Evolutionary conservation across 495 filamentous ascomycete species (phyloP).

Genomic region (Podospora pseudocomata): DNA sequence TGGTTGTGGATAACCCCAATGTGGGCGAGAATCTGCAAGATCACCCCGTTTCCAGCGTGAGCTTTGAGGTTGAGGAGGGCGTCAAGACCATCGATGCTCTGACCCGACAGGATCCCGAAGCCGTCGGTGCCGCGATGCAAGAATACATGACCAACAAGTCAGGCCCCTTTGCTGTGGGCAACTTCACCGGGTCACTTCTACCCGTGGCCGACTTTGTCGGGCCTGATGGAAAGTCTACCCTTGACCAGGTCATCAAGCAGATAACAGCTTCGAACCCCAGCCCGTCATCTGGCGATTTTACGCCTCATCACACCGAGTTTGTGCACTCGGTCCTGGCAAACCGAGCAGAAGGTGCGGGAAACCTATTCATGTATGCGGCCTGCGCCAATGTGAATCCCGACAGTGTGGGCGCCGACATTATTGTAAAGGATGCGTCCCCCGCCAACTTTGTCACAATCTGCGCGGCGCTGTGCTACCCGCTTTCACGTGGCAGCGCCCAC

Average conservation of each 20-base stretch:
- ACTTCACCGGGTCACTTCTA: constrained; percentile 6
- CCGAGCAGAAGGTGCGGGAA: neutral
- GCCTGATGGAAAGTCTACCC: constrained; percentile 3
- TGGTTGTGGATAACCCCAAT: constrained; percentile 7
- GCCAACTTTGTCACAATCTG: constrained; percentile 1
- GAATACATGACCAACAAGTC: constrained; percentile 4
- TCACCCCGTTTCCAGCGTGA: constrained; percentile 5
- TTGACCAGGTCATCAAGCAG: neutral
- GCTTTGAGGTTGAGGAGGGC: constrained; percentile 5
- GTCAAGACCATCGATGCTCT: constrained; percentile 9
- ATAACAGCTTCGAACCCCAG: neutral
- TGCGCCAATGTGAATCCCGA: neutral
- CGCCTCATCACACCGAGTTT: constrained; percentile 4
- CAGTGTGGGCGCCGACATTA: constrained; percentile 1
- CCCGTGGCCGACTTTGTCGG: constrained; percentile 6
- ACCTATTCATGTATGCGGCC: constrained; percentile 5
- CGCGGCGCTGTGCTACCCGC: neutral
- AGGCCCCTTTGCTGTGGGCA: constrained; percentile 8
- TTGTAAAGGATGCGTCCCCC: neutral
- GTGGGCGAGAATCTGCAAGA: constrained; percentile 7
- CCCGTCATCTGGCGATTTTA: neutral
- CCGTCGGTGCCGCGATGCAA: neutral
- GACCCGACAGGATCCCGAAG: constrained; percentile 5
- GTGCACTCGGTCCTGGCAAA: constrained; percentile 6
- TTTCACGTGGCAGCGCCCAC: constrained; percentile 3